These are phyloP conservation scores for Eucalyptus brandiana DNA, from an alignment of 345 rosid species.

Conservation along the genomic window DNA sequence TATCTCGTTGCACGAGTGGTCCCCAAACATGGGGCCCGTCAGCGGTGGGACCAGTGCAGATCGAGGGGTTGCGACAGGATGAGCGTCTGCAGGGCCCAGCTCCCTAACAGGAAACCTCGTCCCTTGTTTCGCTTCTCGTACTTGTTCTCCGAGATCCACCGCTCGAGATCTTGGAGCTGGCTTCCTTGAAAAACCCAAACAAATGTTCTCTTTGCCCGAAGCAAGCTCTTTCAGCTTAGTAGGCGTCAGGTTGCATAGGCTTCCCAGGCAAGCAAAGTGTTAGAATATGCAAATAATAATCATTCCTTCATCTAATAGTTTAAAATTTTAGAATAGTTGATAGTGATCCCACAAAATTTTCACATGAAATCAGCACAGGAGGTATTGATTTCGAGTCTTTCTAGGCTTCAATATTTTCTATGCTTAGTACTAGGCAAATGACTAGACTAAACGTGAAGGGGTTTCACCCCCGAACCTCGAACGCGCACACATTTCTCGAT, in stretches of 20 bases:
- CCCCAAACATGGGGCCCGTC: conserved; percentile 8
- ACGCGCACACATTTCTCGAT: too few relatives aligned
- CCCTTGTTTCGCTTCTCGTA: conserved; percentile 11
- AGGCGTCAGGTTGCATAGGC: neutral
- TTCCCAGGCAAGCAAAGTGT: conserved; percentile 8
- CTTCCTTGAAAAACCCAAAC: conserved; percentile 13
- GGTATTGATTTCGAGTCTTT: too few relatives aligned
- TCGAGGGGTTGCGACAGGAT: conserved; percentile 10
- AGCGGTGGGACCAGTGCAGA: conserved; percentile 1
- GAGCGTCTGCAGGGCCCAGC: conserved; percentile 18
- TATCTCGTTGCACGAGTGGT: conserved; percentile 1
- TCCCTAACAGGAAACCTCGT: conserved; percentile 6
- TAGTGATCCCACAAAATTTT: too few relatives aligned
- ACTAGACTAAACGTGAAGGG: too few relatives aligned
- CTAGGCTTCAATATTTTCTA: too few relatives aligned
- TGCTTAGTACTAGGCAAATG: too few relatives aligned
- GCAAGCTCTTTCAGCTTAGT: conserved; percentile 10
- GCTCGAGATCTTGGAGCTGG: neutral
- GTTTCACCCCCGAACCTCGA: too few relatives aligned
- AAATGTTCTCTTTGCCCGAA: conserved; percentile 7
- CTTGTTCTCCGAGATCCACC: conserved; percentile 9
- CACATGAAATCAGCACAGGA: too few relatives aligned
- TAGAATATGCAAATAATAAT: too few relatives aligned
- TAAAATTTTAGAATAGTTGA: too few relatives aligned
- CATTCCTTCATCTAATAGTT: too few relatives aligned